Evolutionary conservation across 2,329 filamentous ascomycete species (phyloP).

Genomic region (Periconia macrospinosa): DNA sequence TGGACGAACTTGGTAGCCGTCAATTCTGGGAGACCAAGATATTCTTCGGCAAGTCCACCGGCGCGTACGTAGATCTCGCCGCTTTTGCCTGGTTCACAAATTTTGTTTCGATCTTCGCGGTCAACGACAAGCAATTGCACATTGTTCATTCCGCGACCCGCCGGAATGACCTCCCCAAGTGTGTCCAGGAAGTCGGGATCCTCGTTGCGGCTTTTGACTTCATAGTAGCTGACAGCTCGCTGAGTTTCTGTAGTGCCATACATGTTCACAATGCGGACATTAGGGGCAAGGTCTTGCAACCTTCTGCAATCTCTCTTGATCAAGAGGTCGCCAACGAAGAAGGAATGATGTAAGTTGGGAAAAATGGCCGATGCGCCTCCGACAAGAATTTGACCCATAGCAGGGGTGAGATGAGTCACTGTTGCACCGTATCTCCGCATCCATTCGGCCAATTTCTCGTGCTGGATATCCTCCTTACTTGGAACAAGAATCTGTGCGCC

Average conservation of each 20-base stretch:
- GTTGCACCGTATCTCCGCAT: conserved; percentile 74
- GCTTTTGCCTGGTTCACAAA: conserved; percentile 79
- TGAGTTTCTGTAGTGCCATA: conserved; percentile 88
- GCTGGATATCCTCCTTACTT: conserved; percentile 78
- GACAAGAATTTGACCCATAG: conserved; percentile 95
- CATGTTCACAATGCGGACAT: conserved; percentile 79
- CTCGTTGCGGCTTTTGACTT: conserved; percentile 68
- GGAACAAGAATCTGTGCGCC: conserved; percentile 80
- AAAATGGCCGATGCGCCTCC: conserved; percentile 79
- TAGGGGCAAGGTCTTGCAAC: conserved; percentile 74
- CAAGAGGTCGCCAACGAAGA: conserved; percentile 91
- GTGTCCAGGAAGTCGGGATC: conserved; percentile 66
- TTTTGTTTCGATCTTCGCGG: conserved; percentile 64
- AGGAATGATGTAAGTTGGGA: conserved; percentile 73
- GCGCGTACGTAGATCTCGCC: conserved; percentile 85
- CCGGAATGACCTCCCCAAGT: conserved; percentile 77
- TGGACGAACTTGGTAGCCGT: conserved; percentile 74
- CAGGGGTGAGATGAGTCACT: conserved; percentile 87
- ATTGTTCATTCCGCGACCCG: conserved; percentile 82
- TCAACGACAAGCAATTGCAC: conserved; percentile 87
- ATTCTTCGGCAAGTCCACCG: conserved; percentile 81
- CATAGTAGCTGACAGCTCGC: conserved; percentile 78
- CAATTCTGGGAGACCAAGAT: conserved; percentile 64
- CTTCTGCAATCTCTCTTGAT: conserved; percentile 79
- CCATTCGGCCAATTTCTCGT: conserved; percentile 88